Percentiles rank a stretch among this genome's conserved stretches.
These are phyloP conservation scores for Begonia fuchsioides DNA, from an alignment of 306 rosid species.

Conservation along the genomic window DNA sequence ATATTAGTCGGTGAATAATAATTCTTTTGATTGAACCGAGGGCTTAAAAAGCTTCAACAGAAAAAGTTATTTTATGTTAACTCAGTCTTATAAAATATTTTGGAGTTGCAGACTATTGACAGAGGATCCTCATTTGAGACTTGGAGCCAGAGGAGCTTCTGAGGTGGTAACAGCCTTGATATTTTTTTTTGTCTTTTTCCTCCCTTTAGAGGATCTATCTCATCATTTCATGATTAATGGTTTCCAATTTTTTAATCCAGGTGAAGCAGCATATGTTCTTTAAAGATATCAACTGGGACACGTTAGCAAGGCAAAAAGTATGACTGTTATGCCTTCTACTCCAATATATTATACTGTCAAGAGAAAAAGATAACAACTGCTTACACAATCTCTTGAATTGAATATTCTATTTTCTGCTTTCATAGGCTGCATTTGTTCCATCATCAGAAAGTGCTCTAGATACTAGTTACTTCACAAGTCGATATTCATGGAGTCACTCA, in stretches of 20 bases:
- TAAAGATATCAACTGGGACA: conserved; percentile 97
- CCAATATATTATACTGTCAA: no score
- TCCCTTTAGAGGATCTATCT: conserved; percentile 5
- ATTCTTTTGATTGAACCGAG: no score
- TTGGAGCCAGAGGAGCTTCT: conserved; percentile 91
- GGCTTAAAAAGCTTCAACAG: no score
- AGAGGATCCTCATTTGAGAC: conserved; percentile 92
- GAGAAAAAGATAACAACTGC: no score
- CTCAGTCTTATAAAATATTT: no score
- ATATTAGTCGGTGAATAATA: no score
- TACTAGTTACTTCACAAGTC: conserved; percentile 92
- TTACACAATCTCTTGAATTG: conserved; percentile 3
- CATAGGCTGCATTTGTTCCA: conserved; percentile 99
- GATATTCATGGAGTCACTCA: conserved; percentile 75
- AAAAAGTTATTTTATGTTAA: no score
- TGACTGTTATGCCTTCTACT: neutral
- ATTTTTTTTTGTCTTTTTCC: neutral
- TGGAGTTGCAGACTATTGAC: conserved; percentile 54
- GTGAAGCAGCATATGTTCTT: conserved; percentile 89
- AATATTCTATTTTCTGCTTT: conserved; percentile 6
- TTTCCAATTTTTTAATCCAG: conserved; percentile 27
- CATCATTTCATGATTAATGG: conserved; percentile 11
- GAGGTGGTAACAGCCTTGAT: conserved; percentile 37
- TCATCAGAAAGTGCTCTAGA: conserved; percentile 85
- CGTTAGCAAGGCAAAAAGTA: conserved; percentile 98